Base-by-base conservation (phyloP, 768 basidiomycete species). In the Flagelloscypha sp. region DNA sequence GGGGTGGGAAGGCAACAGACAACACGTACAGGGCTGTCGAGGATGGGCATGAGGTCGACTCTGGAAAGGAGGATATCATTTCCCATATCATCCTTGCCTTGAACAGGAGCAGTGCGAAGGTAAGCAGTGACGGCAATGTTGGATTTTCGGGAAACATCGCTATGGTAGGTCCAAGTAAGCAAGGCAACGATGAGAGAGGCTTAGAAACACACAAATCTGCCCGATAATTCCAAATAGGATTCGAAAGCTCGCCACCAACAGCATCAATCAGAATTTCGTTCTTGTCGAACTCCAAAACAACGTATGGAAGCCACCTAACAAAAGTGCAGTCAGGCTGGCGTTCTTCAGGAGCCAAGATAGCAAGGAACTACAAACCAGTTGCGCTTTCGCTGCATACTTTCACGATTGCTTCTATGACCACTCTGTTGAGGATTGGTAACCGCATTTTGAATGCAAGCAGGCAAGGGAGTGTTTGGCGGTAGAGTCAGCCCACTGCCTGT, bases 201-300 rank as follows among this genome's bases (percentile, higher is more conserved):
- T 35, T 30, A 28, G 31, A 35, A 24, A 74, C 87, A 53, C 56
- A 95, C 90, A 98, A 99, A 43, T 90, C 79, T 20, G 95, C 87
- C 24, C 84, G 76, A 52, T 93, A 97, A 63, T 93, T 90, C 94
- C 95, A 99, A 33, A 87, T 73, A 3, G 95, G 95, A 47, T 70
- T 79, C 9, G 74, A 52, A 33, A 98, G 72, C 57, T 97, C 89
- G n/a, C 94, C 95, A 7, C 87, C 92, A 50, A 97, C 72, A 8
- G 93, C 92, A 63, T 98, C 94, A 38, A 98, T 82, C 46, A 99
- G 64, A 48, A 98, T 80, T 58, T 98, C 93, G 59, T 98, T 98
- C 70, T 89, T 90, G 64, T 90, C 86, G 65, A 93, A 94, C 62
- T 97, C 93, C 47, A 99, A 79, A 27, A 98, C 95, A 54, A 98